phyloP scores from a whole-genome alignment of 2,329 filamentous ascomycete genomes.

The Colletotrichum coccodes region DNA sequence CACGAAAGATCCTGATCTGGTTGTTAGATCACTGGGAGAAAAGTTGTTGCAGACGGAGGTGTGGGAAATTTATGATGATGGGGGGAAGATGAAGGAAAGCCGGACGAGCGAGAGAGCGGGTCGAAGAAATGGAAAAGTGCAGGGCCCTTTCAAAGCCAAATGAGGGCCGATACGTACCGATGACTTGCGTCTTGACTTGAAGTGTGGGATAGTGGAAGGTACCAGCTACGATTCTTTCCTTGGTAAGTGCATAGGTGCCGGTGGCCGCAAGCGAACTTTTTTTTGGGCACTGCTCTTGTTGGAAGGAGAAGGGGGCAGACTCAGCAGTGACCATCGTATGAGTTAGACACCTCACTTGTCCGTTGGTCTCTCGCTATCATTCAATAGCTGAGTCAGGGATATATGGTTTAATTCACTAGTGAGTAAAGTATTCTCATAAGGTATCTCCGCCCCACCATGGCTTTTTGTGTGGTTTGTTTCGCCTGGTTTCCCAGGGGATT shows the following conservation, averaged over 20 bases:
- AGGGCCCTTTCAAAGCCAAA: conserved; percentile 20
- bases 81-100: conserved; percentile 26
- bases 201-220: background rate
- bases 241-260: background rate
- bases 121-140: conserved; percentile 32
- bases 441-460: conserved; percentile 6
- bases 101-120: conserved; percentile 31
- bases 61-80: conserved; percentile 32
- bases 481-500: conserved; percentile 8
- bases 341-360: background rate
- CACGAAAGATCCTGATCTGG: background rate
- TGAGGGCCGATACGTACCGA: conserved; percentile 8
- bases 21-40: conserved; percentile 20
- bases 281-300: background rate
- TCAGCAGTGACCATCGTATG: background rate
- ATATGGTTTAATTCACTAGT: conserved; percentile 13
- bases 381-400: conserved; percentile 11
- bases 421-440: background rate
- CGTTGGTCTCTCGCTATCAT: background rate
- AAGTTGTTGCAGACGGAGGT: conserved; percentile 29
- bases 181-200: conserved; percentile 9
- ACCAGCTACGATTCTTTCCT: background rate
- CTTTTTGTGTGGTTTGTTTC: background rate
- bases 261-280: conserved; percentile 13
- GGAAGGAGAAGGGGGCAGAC: background rate